These are phyloP conservation scores for Phaeoacremonium minimum DNA, from an alignment of 2,329 filamentous ascomycete genomes.

Conservation along the genomic window DNA sequence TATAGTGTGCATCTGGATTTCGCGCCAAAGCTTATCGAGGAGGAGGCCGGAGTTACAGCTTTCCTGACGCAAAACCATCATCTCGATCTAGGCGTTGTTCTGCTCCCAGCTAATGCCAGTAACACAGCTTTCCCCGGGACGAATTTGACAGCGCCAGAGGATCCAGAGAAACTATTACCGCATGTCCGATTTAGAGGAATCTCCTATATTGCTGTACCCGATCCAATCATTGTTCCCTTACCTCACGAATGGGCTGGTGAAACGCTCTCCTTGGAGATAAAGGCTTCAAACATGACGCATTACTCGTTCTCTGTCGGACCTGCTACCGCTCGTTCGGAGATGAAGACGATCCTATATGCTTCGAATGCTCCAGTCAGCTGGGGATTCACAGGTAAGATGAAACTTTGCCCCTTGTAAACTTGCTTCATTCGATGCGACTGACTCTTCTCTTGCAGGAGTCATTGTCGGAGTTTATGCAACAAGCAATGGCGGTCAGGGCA, in stretches of 20 bases:
- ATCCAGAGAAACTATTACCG: constrained; percentile 19
- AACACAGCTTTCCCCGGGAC: constrained; percentile 14
- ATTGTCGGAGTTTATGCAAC: constrained; percentile 49
- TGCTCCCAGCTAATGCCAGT: constrained; percentile 23
- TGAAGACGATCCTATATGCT: constrained; percentile 23
- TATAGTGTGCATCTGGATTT: constrained; percentile 44
- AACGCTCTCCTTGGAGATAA: constrained; percentile 33
- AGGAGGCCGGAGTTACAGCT: constrained; percentile 47
- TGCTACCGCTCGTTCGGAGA: constrained; percentile 20
- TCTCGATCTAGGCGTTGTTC: constrained; percentile 37
- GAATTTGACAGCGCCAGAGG: constrained; percentile 5
- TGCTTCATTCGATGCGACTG: background rate
- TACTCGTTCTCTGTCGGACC: constrained; percentile 34
- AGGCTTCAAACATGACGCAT: constrained; percentile 39
- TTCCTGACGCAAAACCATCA: constrained; percentile 53
- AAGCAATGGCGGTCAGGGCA: constrained; percentile 40
- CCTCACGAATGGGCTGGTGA: constrained; percentile 29
- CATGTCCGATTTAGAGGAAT: constrained; percentile 41
- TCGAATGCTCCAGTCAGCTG: constrained; percentile 31
- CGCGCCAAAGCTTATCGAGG: constrained; percentile 25
- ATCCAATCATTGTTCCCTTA: constrained; percentile 28
- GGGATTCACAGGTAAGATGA: constrained; percentile 35
- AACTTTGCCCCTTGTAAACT: no score
- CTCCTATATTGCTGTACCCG: constrained; percentile 32
- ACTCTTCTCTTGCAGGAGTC: constrained; percentile 26